Evolutionary conservation across 2,329 filamentous ascomycete genomes (phyloP).

Genomic region (Hymenoscyphus occultus): DNA sequence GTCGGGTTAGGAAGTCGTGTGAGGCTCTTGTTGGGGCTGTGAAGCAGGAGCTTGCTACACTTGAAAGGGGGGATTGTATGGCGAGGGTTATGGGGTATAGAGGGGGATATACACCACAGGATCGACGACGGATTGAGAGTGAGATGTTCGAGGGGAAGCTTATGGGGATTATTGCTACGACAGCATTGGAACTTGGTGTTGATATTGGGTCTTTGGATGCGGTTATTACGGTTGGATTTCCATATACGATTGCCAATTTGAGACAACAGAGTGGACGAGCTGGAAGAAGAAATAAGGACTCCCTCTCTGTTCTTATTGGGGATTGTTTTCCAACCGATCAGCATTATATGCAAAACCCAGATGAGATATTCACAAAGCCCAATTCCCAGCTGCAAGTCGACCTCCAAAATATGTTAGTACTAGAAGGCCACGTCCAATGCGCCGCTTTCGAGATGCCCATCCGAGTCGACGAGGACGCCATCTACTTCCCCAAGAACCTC

Average conservation of each 20-base stretch:
- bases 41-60: conserved; percentile 68
- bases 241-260: conserved; percentile 91
- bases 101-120: conserved; percentile 90
- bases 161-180: conserved; percentile 90
- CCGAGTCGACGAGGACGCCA: conserved; percentile 66
- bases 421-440: conserved; percentile 93
- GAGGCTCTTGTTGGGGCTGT: conserved; percentile 80
- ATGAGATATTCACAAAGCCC: conserved; percentile 87
- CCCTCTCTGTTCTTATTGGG: conserved; percentile 82
- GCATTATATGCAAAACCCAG: conserved; percentile 94
- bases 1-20: conserved; percentile 81
- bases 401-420: conserved; percentile 82
- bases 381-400: conserved; percentile 90
- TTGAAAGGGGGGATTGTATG: conserved; percentile 73
- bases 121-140: conserved; percentile 80
- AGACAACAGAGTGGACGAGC: conserved; percentile 93
- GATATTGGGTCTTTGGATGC: conserved; percentile 94
- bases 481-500: conserved; percentile 78
- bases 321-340: conserved; percentile 91
- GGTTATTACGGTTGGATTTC: conserved; percentile 90
- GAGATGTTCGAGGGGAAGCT: conserved; percentile 98
- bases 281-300: conserved; percentile 88
- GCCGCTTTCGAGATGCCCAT: conserved; percentile 95
- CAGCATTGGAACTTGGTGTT: conserved; percentile 86
- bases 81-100: conserved; percentile 90